Conservation (phyloP, 139 green algal species). For the Chlorokybus atmophyticus region DNA sequence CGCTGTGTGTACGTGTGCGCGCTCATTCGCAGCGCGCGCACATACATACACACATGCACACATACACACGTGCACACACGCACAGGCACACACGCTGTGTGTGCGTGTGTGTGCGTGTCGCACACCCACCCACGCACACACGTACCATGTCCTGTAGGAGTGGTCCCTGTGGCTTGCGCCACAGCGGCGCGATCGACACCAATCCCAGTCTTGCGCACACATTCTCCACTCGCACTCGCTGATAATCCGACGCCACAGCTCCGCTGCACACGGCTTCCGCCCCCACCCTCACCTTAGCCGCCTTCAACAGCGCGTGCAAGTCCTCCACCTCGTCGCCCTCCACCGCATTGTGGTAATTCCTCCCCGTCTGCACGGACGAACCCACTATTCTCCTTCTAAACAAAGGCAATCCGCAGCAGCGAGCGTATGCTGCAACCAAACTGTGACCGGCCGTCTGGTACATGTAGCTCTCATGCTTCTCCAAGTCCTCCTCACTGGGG, state of each 20-base stretch:
- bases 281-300: slow-evolving; percentile 13
- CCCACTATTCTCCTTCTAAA: slow-evolving; percentile 58
- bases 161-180: slow-evolving; percentile 62
- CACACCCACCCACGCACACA: too few relatives aligned
- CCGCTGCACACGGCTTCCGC: slow-evolving; percentile 72
- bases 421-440: slow-evolving; percentile 58
- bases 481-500: too few relatives aligned
- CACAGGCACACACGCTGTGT: too few relatives aligned
- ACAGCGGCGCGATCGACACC: slow-evolving; percentile 78
- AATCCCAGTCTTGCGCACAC: slow-evolving; percentile 67
- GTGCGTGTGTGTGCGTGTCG: too few relatives aligned
- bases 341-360: slow-evolving; percentile 4
- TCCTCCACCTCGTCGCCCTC: slow-evolving; percentile 89
- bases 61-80: too few relatives aligned
- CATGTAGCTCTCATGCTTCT: too few relatives aligned
- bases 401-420: slow-evolving; percentile 71
- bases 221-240: slow-evolving; percentile 83
- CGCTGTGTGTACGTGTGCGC: neutral
- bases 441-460: too few relatives aligned
- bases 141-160: slow-evolving; percentile 48
- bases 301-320: slow-evolving; percentile 49
- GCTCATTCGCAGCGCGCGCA: too few relatives aligned
- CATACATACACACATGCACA: too few relatives aligned
- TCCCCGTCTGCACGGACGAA: slow-evolving; percentile 7
- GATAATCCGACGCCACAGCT: slow-evolving; percentile 93